A percentile compares a stretch with the other conserved stretches of the same genome.
Evolutionary conservation across 1,139 yeast species (phyloP).

Genomic region (Suhomyces ambrosiae): DNA sequence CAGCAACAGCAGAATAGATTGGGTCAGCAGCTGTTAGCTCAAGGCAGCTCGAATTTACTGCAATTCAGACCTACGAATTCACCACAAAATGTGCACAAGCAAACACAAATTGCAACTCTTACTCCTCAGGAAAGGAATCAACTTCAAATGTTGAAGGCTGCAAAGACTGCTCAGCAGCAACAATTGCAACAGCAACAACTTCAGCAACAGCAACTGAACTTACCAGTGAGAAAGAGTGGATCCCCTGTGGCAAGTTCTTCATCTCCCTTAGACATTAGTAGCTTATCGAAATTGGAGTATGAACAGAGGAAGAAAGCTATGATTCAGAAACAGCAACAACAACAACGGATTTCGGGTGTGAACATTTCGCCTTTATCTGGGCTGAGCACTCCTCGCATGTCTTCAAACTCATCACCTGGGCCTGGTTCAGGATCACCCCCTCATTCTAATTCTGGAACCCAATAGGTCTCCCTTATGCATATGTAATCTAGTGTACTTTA

Average conservation of each 20-base stretch:
- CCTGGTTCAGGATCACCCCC: constrained; percentile 4
- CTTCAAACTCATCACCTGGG: constrained; percentile 13
- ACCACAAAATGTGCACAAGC: constrained; percentile 18
- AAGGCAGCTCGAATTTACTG: constrained; percentile 4
- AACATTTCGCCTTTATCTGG: constrained; percentile 13
- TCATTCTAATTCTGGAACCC: too few species aligned
- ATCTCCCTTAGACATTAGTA: constrained; percentile 23
- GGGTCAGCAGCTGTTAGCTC: not conserved
- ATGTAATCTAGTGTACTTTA: too few species aligned
- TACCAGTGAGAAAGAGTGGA: constrained; percentile 12
- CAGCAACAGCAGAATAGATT: constrained; percentile 27
- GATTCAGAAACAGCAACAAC: constrained; percentile 27
- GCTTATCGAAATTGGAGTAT: constrained; percentile 30
- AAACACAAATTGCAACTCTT: constrained; percentile 33
- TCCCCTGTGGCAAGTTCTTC: constrained; percentile 13
- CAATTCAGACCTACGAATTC: constrained; percentile 4
- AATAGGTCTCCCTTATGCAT: too few species aligned
- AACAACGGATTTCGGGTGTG: constrained; percentile 10
- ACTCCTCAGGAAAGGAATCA: constrained; percentile 43
- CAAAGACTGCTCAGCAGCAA: constrained; percentile 36
- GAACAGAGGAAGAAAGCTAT: constrained; percentile 32
- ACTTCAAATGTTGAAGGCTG: constrained; percentile 40
- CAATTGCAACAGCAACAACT: constrained; percentile 28
- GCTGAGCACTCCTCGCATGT: constrained; percentile 10
- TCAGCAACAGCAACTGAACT: constrained; percentile 24